phyloP scores from a whole-genome alignment of 2,329 filamentous ascomycete species.

The Thermomyces lanuginosus region DNA sequence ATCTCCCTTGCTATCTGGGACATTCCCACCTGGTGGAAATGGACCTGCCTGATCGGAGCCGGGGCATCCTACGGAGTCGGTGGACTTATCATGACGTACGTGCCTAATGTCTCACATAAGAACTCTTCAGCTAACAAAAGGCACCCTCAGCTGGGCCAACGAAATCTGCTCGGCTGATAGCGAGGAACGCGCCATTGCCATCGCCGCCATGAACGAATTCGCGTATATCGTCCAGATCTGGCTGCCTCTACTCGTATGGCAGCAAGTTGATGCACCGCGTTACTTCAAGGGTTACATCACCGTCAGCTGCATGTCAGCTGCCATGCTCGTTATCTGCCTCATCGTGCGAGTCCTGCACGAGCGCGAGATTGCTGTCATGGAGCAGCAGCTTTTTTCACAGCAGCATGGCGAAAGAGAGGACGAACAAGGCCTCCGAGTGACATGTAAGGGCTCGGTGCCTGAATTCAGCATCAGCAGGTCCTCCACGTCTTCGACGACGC shows the following conservation, averaged over 20 bases:
- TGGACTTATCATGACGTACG: conserved; percentile 35
- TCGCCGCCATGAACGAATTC: conserved; percentile 53
- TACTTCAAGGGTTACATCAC: conserved; percentile 47
- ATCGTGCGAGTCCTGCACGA: conserved; percentile 20
- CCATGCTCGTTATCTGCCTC: conserved; percentile 37
- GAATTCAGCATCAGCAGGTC: too few species aligned
- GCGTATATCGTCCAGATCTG: conserved; percentile 54
- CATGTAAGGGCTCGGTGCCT: too few species aligned
- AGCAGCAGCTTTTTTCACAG: too few species aligned
- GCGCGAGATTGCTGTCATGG: conserved; percentile 1
- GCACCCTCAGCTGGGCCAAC: conserved; percentile 32
- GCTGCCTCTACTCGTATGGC: conserved; percentile 51
- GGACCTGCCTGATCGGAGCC: conserved; percentile 44
- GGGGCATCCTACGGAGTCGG: conserved; percentile 33
- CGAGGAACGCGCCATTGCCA: conserved; percentile 51
- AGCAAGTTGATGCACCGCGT: conserved; percentile 44
- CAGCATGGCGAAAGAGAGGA: too few species aligned
- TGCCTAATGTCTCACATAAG: conserved; percentile 5
- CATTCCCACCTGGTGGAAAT: conserved; percentile 41
- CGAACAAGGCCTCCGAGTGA: too few species aligned
- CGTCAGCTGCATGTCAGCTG: conserved; percentile 32
- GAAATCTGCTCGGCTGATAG: conserved; percentile 41
- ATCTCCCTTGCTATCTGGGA: conserved; percentile 33
- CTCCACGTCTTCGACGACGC: too few species aligned
- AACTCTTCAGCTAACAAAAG: not conserved